phyloP scores from a whole-genome alignment of 371 early-diverging fungal species.

The Neoconidiobolus thromboides region DNA sequence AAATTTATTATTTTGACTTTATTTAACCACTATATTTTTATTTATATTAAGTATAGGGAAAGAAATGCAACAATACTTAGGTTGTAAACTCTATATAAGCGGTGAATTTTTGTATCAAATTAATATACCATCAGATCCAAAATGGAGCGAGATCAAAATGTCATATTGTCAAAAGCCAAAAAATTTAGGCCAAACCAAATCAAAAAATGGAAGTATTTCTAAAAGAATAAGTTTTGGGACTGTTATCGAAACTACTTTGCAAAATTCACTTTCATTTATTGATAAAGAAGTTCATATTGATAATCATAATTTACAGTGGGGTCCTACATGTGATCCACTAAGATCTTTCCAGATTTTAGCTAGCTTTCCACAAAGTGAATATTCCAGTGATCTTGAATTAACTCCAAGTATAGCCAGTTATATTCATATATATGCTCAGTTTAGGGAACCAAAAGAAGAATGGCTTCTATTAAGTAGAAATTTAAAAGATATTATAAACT shows the following conservation, averaged over 20 bases:
- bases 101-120: constrained; percentile 7
- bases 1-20: too few relatives aligned
- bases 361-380: neutral
- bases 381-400: neutral
- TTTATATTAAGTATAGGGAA: too few relatives aligned
- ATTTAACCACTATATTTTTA: too few relatives aligned
- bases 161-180: neutral
- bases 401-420: neutral
- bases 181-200: neutral
- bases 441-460: neutral
- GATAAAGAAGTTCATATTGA: neutral
- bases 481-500: neutral
- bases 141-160: neutral
- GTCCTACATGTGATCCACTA: neutral
- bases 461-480: neutral
- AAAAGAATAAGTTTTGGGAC: neutral
- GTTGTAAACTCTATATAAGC: constrained; percentile 5
- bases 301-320: neutral
- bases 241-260: neutral
- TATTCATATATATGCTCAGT: neutral
- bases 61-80: neutral
- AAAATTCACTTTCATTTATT: neutral
- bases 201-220: neutral
- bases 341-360: neutral
- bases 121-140: neutral